These are phyloP conservation scores for Chlorella sp. DNA, from an alignment of 139 green algal species.

Conservation along the genomic window DNA sequence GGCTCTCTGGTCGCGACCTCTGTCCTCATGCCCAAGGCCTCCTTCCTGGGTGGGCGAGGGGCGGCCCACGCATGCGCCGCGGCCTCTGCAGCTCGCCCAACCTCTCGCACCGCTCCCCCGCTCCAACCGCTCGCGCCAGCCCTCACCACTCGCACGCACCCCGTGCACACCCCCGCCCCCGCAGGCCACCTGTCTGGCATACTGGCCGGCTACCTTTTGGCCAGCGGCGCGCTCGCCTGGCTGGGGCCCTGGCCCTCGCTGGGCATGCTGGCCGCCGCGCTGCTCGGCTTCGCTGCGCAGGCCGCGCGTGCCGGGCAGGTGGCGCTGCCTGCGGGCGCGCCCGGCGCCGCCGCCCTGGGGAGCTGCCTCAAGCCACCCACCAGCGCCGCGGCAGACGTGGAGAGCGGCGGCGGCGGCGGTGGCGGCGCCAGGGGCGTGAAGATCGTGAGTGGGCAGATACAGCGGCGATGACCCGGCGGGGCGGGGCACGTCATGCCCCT, in stretches of 20 bases:
- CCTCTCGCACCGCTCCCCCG: neutral
- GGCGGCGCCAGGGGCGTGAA: neutral
- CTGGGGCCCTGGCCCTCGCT: constrained; percentile 24
- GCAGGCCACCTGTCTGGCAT: constrained; percentile 70
- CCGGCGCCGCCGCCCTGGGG: neutral
- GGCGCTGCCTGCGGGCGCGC: neutral
- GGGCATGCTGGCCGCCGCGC: neutral
- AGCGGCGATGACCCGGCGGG: constrained; percentile 6
- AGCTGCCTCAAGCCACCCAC: too few relatives aligned
- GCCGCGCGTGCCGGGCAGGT: neutral
- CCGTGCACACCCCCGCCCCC: neutral
- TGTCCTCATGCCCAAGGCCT: constrained; percentile 55
- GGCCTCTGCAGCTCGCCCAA: neutral
- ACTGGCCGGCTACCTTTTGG: constrained; percentile 60
- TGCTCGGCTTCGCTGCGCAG: neutral
- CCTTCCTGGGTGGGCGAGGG: constrained; percentile 25
- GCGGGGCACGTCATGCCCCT: too few relatives aligned
- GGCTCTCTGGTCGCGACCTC: constrained; percentile 67
- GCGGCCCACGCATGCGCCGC: neutral
- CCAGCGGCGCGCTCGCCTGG: constrained; percentile 44
- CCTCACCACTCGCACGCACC: neutral
- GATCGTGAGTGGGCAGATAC: constrained; percentile 4
- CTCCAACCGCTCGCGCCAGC: neutral
- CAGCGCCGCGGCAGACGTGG: neutral
- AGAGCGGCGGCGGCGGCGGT: constrained; percentile 6